These are phyloP conservation scores for Physcia stellaris DNA, from an alignment of 495 filamentous ascomycete species.

Conservation along the genomic window DNA sequence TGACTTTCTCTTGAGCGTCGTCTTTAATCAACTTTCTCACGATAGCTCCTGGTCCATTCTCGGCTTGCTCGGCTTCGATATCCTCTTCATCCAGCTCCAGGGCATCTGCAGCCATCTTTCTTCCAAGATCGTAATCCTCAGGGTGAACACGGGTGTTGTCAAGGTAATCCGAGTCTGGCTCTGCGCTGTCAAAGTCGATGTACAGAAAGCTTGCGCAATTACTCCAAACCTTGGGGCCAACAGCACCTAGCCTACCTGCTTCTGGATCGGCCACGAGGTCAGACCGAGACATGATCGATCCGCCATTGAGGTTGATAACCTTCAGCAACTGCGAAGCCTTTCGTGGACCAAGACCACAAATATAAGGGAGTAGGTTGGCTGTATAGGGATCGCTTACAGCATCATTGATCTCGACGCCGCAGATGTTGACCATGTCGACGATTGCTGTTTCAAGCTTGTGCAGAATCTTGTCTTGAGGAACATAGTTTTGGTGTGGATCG, in stretches of 20 bases:
- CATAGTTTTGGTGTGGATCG: conserved; percentile 75
- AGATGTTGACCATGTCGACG: conserved; percentile 96
- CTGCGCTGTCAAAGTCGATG: conserved; percentile 70
- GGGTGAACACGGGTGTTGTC: conserved; percentile 96
- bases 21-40: conserved; percentile 86
- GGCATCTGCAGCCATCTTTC: conserved; percentile 97
- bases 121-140: conserved; percentile 92
- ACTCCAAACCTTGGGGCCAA: conserved; percentile 83
- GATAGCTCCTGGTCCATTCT: conserved; percentile 75
- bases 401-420: conserved; percentile 88
- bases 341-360: conserved; percentile 84
- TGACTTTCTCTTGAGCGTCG: conserved; percentile 83
- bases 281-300: conserved; percentile 62
- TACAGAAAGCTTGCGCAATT: conserved; percentile 93
- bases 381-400: conserved; percentile 65
- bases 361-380: conserved; percentile 78
- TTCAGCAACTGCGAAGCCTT: conserved; percentile 83
- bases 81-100: conserved; percentile 95
- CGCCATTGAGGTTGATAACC: conserved; percentile 78
- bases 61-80: conserved; percentile 82
- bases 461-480: conserved; percentile 71
- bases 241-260: conserved; percentile 58
- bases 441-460: conserved; percentile 83
- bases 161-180: conserved; percentile 71
- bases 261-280: conserved; percentile 80